A percentile compares a stretch with the other conserved stretches of the same genome.
Conservation (phyloP, 2,329 filamentous ascomycete genomes). For the Endoconidiophora polonica region DNA sequence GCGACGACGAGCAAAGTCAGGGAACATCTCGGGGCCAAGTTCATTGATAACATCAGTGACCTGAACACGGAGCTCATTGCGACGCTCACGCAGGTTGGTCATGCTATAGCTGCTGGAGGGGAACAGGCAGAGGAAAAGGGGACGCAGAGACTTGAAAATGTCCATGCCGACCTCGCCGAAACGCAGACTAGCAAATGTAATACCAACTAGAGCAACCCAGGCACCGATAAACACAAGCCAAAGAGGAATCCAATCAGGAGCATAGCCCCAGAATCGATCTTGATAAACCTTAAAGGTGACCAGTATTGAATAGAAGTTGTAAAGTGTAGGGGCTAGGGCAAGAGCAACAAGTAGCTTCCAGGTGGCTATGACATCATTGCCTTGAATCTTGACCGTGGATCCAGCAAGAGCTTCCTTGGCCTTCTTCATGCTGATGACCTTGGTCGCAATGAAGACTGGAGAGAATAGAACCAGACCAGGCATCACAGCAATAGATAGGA, state of each 20-base stretch:
- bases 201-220: slow-evolving; percentile 64
- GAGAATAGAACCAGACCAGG: slow-evolving; percentile 78
- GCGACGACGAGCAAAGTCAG: slow-evolving; percentile 74
- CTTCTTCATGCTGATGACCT: slow-evolving; percentile 66
- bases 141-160: slow-evolving; percentile 84
- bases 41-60: slow-evolving; percentile 91
- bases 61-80: slow-evolving; percentile 58
- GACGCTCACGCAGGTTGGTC: slow-evolving; percentile 54
- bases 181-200: slow-evolving; percentile 83
- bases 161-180: slow-evolving; percentile 99
- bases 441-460: slow-evolving; percentile 72
- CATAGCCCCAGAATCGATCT: slow-evolving; percentile 67
- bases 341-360: slow-evolving; percentile 88
- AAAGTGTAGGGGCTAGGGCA: slow-evolving; percentile 65
- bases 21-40: slow-evolving; percentile 86
- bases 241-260: slow-evolving; percentile 64
- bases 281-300: slow-evolving; percentile 63
- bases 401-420: slow-evolving; percentile 69
- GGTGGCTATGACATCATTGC: slow-evolving; percentile 77
- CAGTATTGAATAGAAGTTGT: slow-evolving; percentile 62
- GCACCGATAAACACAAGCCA: slow-evolving; percentile 61
- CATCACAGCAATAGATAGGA: slow-evolving; percentile 66
- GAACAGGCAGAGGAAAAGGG: slow-evolving; percentile 69
- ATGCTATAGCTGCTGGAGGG: slow-evolving; percentile 75
- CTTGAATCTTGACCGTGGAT: slow-evolving; percentile 76